Percentiles rank a stretch among this genome's conserved stretches.
phyloP scores from a whole-genome alignment of 768 basidiomycete genomes.

The Tylopilus felleus region DNA sequence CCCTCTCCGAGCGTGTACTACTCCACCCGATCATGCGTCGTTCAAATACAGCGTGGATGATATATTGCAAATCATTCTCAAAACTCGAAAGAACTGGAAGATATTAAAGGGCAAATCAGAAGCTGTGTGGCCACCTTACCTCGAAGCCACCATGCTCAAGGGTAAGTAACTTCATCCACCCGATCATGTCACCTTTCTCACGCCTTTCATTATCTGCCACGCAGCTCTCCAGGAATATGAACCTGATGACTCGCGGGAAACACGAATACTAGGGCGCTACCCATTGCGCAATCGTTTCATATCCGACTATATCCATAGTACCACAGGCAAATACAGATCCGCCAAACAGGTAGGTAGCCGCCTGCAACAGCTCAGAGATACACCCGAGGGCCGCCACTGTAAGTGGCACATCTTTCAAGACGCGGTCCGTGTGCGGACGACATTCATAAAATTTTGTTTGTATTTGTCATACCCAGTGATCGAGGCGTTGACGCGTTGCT shows the following conservation, averaged over 20 bases:
- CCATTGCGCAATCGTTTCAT: slow-evolving; percentile 80
- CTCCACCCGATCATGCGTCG: slow-evolving; percentile 12
- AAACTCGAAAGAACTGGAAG: slow-evolving; percentile 73
- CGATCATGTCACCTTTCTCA: slow-evolving; percentile 16
- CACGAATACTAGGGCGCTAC: slow-evolving; percentile 68
- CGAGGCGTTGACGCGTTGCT: slow-evolving; percentile 34
- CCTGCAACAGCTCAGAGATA: slow-evolving; percentile 74
- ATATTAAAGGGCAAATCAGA: slow-evolving; percentile 63
- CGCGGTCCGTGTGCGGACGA: slow-evolving; percentile 28
- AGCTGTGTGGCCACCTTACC: slow-evolving; percentile 75
- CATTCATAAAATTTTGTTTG: slow-evolving; percentile 27
- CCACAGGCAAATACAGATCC: slow-evolving; percentile 67
- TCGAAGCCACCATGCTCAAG: slow-evolving; percentile 75
- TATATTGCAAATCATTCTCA: slow-evolving; percentile 64
- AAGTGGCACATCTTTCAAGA: slow-evolving; percentile 32
- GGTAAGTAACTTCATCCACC: slow-evolving; percentile 40
- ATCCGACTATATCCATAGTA: slow-evolving; percentile 68
- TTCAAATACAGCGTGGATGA: slow-evolving; percentile 36
- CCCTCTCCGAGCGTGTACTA: slow-evolving; percentile 6
- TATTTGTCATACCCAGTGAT: slow-evolving; percentile 35
- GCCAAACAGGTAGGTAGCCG: slow-evolving; percentile 81
- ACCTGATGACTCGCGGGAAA: slow-evolving; percentile 70
- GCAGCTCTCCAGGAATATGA: slow-evolving; percentile 69
- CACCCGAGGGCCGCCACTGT: slow-evolving; percentile 69
- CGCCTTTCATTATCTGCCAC: slow-evolving; percentile 14